phyloP scores from a whole-genome alignment of 306 rosid genomes.

The Lathyrus tuberosus region DNA sequence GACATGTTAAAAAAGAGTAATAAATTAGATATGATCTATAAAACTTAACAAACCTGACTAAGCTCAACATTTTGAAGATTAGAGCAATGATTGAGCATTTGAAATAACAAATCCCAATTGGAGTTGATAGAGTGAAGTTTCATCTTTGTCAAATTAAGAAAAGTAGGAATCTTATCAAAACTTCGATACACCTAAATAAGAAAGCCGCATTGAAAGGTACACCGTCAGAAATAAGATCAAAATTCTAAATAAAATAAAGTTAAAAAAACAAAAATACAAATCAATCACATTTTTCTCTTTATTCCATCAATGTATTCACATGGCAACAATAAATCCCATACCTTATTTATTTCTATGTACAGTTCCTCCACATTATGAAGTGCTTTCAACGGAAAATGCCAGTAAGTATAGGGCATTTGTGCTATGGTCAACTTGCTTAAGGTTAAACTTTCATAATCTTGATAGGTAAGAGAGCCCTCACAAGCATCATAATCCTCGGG shows the following conservation, averaged over 20 bases:
- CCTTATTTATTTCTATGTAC: background rate
- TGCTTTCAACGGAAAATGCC: background rate
- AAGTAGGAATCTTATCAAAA: background rate
- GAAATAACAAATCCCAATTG: background rate
- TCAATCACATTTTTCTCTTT: background rate
- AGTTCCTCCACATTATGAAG: background rate
- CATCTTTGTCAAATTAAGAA: background rate
- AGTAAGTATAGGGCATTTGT: background rate
- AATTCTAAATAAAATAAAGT: background rate
- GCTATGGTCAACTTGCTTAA: background rate
- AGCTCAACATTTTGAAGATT: background rate
- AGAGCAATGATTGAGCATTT: conserved; percentile 1
- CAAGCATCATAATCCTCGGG: no score
- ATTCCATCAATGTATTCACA: background rate
- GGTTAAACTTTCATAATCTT: background rate
- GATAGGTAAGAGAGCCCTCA: no score
- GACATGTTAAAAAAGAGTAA: background rate
- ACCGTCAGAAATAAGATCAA: background rate
- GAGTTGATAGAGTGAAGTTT: background rate
- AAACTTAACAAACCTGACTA: background rate
- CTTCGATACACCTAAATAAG: background rate
- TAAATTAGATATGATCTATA: background rate
- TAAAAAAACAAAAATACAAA: background rate
- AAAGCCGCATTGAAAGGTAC: no score
- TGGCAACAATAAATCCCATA: background rate